Conservation (phyloP, 306 rosid genomes). For the Inga oerstediana region DNA sequence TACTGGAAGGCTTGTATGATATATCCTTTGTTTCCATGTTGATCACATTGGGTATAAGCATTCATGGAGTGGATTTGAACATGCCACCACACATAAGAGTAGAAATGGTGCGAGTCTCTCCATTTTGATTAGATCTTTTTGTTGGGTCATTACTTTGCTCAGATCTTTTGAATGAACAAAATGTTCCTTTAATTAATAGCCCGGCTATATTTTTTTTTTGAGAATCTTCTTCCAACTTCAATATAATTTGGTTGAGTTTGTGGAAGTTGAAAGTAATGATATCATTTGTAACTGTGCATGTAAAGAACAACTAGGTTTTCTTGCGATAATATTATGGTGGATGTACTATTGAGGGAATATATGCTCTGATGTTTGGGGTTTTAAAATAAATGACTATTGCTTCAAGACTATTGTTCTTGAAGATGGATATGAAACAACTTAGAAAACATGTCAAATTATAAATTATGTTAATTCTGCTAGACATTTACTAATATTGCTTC, state of each 20-base stretch:
- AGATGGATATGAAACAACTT: not conserved
- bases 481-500: slow-evolving; percentile 6
- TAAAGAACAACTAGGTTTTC: slow-evolving; percentile 17
- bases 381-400: slow-evolving; percentile 20
- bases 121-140: not conserved
- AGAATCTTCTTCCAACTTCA: slow-evolving; percentile 1
- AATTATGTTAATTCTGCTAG: slow-evolving; percentile 1
- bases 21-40: slow-evolving; percentile 22
- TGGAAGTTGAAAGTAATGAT: slow-evolving; percentile 14
- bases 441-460: slow-evolving; percentile 19
- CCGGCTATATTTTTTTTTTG: slow-evolving; percentile 9
- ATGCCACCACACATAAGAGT: slow-evolving; percentile 3
- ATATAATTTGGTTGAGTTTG: slow-evolving; percentile 4
- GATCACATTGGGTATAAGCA: slow-evolving; percentile 13
- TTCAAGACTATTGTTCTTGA: not conserved
- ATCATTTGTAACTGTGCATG: slow-evolving; percentile 20
- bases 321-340: slow-evolving; percentile 23
- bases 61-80: slow-evolving; percentile 19
- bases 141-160: not conserved
- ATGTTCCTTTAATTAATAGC: slow-evolving; percentile 26
- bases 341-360: slow-evolving; percentile 19
- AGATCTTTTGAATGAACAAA: not conserved
- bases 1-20: not conserved
- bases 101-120: not conserved
- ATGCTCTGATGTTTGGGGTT: slow-evolving; percentile 14